Base-by-base conservation (phyloP, 2,329 filamentous ascomycete species). In the Orbilia ellipsospora region DNA sequence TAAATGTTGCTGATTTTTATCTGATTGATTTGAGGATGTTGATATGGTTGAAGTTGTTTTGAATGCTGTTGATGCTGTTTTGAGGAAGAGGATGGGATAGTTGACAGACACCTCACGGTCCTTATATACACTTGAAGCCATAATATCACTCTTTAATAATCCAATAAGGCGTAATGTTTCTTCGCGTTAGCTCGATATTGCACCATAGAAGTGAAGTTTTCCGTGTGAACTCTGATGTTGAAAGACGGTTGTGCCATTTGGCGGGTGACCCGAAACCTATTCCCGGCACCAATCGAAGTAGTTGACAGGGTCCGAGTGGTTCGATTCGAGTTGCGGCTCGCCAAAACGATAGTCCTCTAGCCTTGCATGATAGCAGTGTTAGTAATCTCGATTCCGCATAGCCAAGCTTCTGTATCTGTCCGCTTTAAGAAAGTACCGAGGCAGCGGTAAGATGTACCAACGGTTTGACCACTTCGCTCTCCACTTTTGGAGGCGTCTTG, bases 1-100 rank as follows among this genome's bases (percentile, higher is more conserved):
- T 23, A 23, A 23, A 23, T 23, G 23, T 23, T 23, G 23, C 23
- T 23, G 23, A 23, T 23, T 23, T 23, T 23, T 23, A 23, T 23
- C 23, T 23, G 31, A 20, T 13, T 52, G 50, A 4, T 52, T 52
- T 18, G 50, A n/a, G n/a, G 2, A 28, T 20, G 16, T 23, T 36
- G 31, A 36, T 7, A 36, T 36, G 31, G 31, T 36, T 36, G 23
- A 36, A 36, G 26, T 18, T 52, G 28, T 62, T 48, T 6, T 61
- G 40, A 42, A 73, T 48, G 54, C 12, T 59, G 54, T 16, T 55
- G 52, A 60, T 65, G 63, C 36, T 65, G 48, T 73, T 61, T 54
- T 48, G 26, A 54, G 36, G 28, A 10, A 31, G 48, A 44, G 13
- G 51, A 31, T 59, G 4, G 3, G 44, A 67, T 28, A 44, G 2